Evolutionary conservation across 768 basidiomycete genomes (phyloP).

Genomic region (Neoboletus brunneissimus): DNA sequence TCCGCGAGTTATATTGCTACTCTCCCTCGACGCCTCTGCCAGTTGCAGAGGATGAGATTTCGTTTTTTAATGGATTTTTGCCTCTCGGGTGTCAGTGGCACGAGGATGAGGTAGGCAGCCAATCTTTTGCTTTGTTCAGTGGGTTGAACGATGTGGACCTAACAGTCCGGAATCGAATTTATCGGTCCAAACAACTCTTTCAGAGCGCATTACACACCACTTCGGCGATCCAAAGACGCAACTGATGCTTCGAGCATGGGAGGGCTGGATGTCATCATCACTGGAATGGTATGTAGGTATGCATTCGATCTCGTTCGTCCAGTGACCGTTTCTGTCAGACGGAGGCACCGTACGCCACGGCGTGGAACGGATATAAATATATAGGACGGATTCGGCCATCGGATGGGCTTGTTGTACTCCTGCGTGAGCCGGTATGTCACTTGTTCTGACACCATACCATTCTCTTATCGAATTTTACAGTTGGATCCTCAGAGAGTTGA

Average conservation of each 20-base stretch:
- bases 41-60: constrained; percentile 32
- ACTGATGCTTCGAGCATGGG: constrained; percentile 14
- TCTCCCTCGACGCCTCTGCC: constrained; percentile 36
- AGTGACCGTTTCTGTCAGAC: constrained; percentile 34
- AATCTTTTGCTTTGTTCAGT: background rate
- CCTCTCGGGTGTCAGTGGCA: constrained; percentile 38
- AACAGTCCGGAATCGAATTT: constrained; percentile 32
- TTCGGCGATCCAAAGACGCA: constrained; percentile 10
- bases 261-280: constrained; percentile 49
- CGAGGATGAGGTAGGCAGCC: constrained; percentile 28
- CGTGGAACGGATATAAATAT: constrained; percentile 58
- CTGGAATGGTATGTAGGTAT: constrained; percentile 43
- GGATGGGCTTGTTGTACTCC: constrained; percentile 58
- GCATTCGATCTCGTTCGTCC: background rate
- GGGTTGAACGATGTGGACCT: background rate
- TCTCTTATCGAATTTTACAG: constrained; percentile 13
- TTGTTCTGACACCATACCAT: background rate
- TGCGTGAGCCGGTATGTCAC: constrained; percentile 48
- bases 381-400: constrained; percentile 55
- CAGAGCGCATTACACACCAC: constrained; percentile 40
- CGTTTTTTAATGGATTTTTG: constrained; percentile 46
- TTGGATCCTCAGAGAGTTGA: constrained; percentile 26
- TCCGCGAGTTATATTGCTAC: constrained; percentile 48
- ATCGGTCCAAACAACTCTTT: constrained; percentile 35
- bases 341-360: constrained; percentile 42